Evolutionary conservation across 2,329 filamentous ascomycete genomes (phyloP).

Genomic region (Colletotrichum viniferum): DNA sequence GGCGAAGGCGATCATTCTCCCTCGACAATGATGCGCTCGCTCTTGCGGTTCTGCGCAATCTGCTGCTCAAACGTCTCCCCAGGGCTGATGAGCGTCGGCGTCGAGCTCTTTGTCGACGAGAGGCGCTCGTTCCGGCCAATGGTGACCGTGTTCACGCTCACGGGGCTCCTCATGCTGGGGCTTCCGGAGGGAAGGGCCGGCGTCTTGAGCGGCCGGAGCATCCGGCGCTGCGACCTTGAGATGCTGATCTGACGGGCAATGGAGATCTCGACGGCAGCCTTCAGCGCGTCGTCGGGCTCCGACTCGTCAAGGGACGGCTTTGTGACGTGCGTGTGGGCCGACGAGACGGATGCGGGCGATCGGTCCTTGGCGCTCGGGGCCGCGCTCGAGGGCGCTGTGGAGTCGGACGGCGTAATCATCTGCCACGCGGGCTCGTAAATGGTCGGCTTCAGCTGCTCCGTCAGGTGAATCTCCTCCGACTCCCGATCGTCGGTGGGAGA

Average conservation of each 20-base stretch:
- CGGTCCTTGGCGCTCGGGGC: constrained; percentile 32
- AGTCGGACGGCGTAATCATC: constrained; percentile 45
- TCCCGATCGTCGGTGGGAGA: constrained; percentile 40
- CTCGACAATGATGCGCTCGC: constrained; percentile 59
- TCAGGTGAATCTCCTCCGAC: constrained; percentile 26
- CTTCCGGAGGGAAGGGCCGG: constrained; percentile 21
- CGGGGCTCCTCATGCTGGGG: constrained; percentile 13
- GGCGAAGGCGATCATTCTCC: constrained; percentile 29
- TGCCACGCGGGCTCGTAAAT: constrained; percentile 51
- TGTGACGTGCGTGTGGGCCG: constrained; percentile 36
- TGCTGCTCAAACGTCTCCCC: constrained; percentile 34
- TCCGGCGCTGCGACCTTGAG: constrained; percentile 63
- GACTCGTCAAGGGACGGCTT: constrained; percentile 41
- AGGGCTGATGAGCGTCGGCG: constrained; percentile 49
- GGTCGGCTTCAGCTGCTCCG: constrained; percentile 37
- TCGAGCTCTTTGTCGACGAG: constrained; percentile 43
- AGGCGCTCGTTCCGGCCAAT: constrained; percentile 31
- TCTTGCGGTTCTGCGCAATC: constrained; percentile 50
- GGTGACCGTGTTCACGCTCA: constrained; percentile 15
- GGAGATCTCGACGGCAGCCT: constrained; percentile 66
- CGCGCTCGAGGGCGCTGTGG: constrained; percentile 25
- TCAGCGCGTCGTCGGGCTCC: constrained; percentile 43
- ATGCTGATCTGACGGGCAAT: constrained; percentile 73
- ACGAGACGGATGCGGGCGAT: constrained; percentile 35
- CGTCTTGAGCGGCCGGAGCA: constrained; percentile 60